A percentile compares a stretch with the other conserved stretches of the same genome.
These are phyloP conservation scores for Lenwebbia sp. DNA, from an alignment of 345 rosid species.

Conservation along the genomic window DNA sequence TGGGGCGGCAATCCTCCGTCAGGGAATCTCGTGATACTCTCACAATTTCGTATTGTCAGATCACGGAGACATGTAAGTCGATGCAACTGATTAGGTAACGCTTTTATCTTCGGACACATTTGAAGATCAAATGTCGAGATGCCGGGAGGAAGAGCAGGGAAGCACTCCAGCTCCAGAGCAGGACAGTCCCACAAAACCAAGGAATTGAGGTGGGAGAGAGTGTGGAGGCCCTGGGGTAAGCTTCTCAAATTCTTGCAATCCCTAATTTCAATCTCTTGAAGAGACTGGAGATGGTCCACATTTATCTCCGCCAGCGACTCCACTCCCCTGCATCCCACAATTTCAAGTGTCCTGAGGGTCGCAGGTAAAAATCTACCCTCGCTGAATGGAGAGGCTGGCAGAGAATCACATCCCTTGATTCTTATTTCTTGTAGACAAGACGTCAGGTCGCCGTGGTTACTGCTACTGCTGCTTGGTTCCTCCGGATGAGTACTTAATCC, in stretches of 20 bases:
- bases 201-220: not conserved
- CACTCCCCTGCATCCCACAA: not conserved
- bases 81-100: not conserved
- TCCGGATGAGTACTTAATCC: not conserved
- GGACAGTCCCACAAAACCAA: fast-evolving
- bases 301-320: not conserved
- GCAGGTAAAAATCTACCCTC: not conserved
- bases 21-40: not conserved
- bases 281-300: not conserved
- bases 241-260: not conserved
- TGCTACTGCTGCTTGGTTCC: not conserved
- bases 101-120: not conserved
- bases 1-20: not conserved
- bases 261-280: not conserved
- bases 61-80: not conserved
- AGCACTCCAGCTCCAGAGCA: not conserved
- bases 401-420: not conserved
- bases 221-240: not conserved
- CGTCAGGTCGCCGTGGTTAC: not conserved
- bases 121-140: fast-evolving
- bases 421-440: not conserved
- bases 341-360: not conserved
- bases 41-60: fast-evolving
- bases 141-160: not conserved
- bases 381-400: not conserved